These are phyloP conservation scores for Xylariomycetidae sp. DNA, from an alignment of 2,329 filamentous ascomycete species.

Conservation along the genomic window DNA sequence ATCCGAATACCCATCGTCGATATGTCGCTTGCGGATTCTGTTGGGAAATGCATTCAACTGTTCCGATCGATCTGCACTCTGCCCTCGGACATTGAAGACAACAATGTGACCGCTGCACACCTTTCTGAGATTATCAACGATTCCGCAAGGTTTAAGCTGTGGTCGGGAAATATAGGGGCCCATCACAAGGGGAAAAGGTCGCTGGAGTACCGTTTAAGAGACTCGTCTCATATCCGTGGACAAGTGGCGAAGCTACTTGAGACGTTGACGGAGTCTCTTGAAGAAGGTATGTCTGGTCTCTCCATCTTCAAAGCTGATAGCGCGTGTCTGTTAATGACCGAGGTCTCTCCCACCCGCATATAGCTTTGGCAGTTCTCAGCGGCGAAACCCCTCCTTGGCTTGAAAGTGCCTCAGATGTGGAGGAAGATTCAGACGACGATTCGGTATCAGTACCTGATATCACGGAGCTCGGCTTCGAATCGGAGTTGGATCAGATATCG, in stretches of 20 bases:
- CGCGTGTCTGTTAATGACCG: background rate
- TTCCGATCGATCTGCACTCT: too few species aligned
- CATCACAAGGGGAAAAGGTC: slow-evolving; percentile 13
- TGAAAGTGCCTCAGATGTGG: too few species aligned
- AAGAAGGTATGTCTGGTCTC: background rate
- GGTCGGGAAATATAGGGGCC: slow-evolving; percentile 16
- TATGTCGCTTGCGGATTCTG: too few species aligned
- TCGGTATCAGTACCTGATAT: slow-evolving; percentile 3
- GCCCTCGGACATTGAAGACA: too few species aligned
- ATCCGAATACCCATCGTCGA: too few species aligned
- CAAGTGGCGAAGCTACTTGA: slow-evolving; percentile 19
- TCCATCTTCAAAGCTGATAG: background rate
- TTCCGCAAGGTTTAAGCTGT: slow-evolving; percentile 12
- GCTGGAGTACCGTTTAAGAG: slow-evolving; percentile 16
- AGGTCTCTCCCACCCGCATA: too few species aligned
- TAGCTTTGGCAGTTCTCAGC: slow-evolving; percentile 7
- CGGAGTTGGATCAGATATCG: slow-evolving; percentile 13
- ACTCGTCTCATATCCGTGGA: slow-evolving; percentile 14
- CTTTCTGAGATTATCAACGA: slow-evolving; percentile 7
- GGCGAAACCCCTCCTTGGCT: slow-evolving; percentile 10
- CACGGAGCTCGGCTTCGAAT: slow-evolving; percentile 8
- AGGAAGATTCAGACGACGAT: slow-evolving; percentile 8
- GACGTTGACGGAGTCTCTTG: slow-evolving; percentile 10
- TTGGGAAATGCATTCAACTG: too few species aligned
- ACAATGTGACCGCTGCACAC: too few species aligned